A percentile compares a stretch with the other conserved stretches of the same genome.
Evolutionary conservation across 495 filamentous ascomycete genomes (phyloP).

Genomic region (Aspergillus carlsbadensis): DNA sequence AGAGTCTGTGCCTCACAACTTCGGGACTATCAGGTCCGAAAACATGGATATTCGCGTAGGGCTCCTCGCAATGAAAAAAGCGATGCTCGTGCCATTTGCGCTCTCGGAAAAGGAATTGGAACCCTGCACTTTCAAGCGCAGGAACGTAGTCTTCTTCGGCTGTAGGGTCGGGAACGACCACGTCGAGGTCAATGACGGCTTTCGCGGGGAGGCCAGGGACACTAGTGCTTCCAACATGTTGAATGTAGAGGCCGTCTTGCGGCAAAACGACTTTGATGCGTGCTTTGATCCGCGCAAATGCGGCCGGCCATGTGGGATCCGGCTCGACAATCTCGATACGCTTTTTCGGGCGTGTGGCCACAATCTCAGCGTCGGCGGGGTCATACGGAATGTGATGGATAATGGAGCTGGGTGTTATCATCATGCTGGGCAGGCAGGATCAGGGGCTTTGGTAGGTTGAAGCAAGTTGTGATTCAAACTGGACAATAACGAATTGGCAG

Average conservation of each 20-base stretch:
- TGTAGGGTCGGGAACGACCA: constrained; percentile 36
- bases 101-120: constrained; percentile 46
- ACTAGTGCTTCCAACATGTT: constrained; percentile 51
- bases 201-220: constrained; percentile 50
- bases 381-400: constrained; percentile 7
- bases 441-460: neutral
- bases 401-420: constrained; percentile 8
- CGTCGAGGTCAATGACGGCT: constrained; percentile 49
- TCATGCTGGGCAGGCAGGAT: neutral
- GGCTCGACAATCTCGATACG: constrained; percentile 38
- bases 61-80: constrained; percentile 33
- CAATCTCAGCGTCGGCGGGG: neutral
- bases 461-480: neutral
- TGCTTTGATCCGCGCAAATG: constrained; percentile 28
- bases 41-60: constrained; percentile 46
- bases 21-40: constrained; percentile 44
- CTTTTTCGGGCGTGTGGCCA: constrained; percentile 12
- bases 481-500: neutral
- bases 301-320: constrained; percentile 41
- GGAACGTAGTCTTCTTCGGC: constrained; percentile 42
- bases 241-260: constrained; percentile 25
- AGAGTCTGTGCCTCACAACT: constrained; percentile 40
- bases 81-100: constrained; percentile 48
- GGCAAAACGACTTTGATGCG: constrained; percentile 34
- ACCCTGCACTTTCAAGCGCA: constrained; percentile 41